A percentile compares a stretch with the other conserved stretches of the same genome.
phyloP scores from a whole-genome alignment of 1,284 basidiomycete genomes.

The Tilletiaria anomala region DNA sequence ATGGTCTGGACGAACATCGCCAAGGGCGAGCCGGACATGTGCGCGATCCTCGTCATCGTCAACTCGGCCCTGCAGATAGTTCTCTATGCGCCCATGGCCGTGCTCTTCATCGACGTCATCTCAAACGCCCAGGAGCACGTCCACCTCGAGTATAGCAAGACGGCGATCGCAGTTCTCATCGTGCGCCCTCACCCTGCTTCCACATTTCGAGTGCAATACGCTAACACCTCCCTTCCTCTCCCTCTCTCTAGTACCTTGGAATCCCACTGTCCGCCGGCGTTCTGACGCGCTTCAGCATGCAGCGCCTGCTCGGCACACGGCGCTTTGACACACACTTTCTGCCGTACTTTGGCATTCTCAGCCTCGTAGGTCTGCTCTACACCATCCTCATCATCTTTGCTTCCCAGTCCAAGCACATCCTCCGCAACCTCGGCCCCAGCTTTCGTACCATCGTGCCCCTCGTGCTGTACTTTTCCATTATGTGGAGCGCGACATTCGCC shows the following conservation, averaged over 20 bases:
- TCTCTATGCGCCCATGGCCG: slow-evolving; percentile 59
- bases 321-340: slow-evolving; percentile 52
- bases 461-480: slow-evolving; percentile 56
- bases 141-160: slow-evolving; percentile 53
- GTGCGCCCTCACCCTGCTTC: not conserved
- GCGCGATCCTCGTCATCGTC: slow-evolving; percentile 53
- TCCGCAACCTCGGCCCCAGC: slow-evolving; percentile 21
- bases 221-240: not conserved
- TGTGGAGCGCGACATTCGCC: slow-evolving; percentile 57
- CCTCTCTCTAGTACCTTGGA: slow-evolving; percentile 39
- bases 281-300: slow-evolving; percentile 52
- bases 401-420: slow-evolving; percentile 45
- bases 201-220: slow-evolving; percentile 44
- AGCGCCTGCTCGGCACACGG: slow-evolving; percentile 43
- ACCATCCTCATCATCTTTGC: slow-evolving; percentile 65
- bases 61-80: slow-evolving; percentile 56
- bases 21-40: slow-evolving; percentile 57
- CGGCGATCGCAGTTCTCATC: slow-evolving; percentile 58
- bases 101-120: slow-evolving; percentile 64
- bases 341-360: slow-evolving; percentile 55
- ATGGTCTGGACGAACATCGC: slow-evolving; percentile 55
- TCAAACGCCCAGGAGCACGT: slow-evolving; percentile 35
- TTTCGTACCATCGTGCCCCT: slow-evolving; percentile 54
- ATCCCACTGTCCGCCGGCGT: slow-evolving; percentile 57
- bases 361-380: slow-evolving; percentile 48